A percentile compares a stretch with the other conserved stretches of the same genome.
Evolutionary conservation across 768 basidiomycete species (phyloP).

Genomic region (Thelephora ganbajun): DNA sequence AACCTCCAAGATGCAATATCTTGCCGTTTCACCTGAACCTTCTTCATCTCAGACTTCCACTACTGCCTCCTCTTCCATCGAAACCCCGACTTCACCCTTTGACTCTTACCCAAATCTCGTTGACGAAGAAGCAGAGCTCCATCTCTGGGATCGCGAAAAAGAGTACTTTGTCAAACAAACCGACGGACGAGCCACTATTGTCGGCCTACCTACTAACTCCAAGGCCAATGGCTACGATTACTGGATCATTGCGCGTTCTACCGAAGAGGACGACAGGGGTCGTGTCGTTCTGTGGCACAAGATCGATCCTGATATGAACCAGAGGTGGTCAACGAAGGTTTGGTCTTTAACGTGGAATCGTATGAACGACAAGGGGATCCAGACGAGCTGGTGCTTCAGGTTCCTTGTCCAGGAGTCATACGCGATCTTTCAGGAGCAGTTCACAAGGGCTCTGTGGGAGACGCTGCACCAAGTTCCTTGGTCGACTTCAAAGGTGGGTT

Average conservation of each 20-base stretch:
- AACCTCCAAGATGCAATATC: slow-evolving; percentile 7
- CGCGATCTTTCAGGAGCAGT: slow-evolving; percentile 40
- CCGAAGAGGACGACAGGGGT: slow-evolving; percentile 22
- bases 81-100: slow-evolving; percentile 9
- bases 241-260: slow-evolving; percentile 42
- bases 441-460: slow-evolving; percentile 73
- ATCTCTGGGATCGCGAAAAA: slow-evolving; percentile 41
- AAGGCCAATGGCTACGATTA: slow-evolving; percentile 28
- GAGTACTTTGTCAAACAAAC: slow-evolving; percentile 40
- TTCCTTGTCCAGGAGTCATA: slow-evolving; percentile 48
- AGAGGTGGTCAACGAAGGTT: slow-evolving; percentile 45
- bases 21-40: slow-evolving; percentile 4
- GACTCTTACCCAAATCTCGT: slow-evolving; percentile 14
- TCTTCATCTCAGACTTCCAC: slow-evolving; percentile 2
- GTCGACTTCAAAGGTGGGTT: slow-evolving; percentile 63
- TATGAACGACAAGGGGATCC: slow-evolving; percentile 32
- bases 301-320: slow-evolving; percentile 57
- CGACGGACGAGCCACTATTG: slow-evolving; percentile 39
- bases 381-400: slow-evolving; percentile 74
- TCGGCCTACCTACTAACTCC: slow-evolving; percentile 23
- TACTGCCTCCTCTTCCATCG: not conserved
- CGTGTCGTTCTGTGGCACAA: slow-evolving; percentile 37
- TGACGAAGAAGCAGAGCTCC: slow-evolving; percentile 39
- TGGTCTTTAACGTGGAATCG: slow-evolving; percentile 85
- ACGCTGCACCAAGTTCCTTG: slow-evolving; percentile 57